A percentile compares a stretch with the other conserved stretches of the same genome.
Evolutionary conservation across 1,139 yeast species (phyloP).

Genomic region (Magnusiomyces suaveolens): DNA sequence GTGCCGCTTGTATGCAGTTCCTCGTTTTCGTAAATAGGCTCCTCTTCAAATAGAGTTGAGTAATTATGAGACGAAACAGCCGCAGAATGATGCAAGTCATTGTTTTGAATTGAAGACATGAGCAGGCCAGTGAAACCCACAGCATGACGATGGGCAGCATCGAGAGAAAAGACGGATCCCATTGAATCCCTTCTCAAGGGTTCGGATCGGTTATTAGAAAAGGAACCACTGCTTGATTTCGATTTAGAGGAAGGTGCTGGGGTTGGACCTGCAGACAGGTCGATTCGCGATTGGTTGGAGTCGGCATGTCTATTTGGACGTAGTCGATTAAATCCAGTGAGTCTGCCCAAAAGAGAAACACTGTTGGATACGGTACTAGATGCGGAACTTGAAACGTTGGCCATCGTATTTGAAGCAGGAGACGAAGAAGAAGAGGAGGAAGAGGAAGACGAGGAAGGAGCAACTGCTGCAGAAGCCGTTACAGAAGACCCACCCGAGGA

Average conservation of each 20-base stretch:
- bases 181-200: slow-evolving; percentile 24
- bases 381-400: not conserved
- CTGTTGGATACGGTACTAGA: slow-evolving; percentile 2
- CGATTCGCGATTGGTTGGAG: slow-evolving; percentile 23
- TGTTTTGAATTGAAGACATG: slow-evolving; percentile 29
- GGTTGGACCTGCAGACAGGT: slow-evolving; percentile 13
- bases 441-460: slow-evolving; percentile 3
- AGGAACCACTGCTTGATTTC: not conserved
- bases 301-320: slow-evolving; percentile 16
- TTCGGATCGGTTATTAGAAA: slow-evolving; percentile 10
- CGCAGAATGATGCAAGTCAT: slow-evolving; percentile 17
- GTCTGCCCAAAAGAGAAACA: slow-evolving; percentile 22
- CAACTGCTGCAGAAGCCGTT: slow-evolving; percentile 7
- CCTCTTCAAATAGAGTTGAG: slow-evolving; percentile 3
- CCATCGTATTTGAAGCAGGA: not conserved
- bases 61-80: slow-evolving; percentile 3
- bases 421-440: slow-evolving; percentile 1
- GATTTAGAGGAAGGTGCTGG: not conserved
- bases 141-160: slow-evolving; percentile 25
- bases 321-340: slow-evolving; percentile 19
- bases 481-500: not conserved
- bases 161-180: slow-evolving; percentile 26
- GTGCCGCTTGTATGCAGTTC: slow-evolving; percentile 3
- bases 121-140: slow-evolving; percentile 32
- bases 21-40: slow-evolving; percentile 14